These are phyloP conservation scores for Coemansia sp. DNA, from an alignment of 192 early-diverging fungal genomes.

Conservation along the genomic window DNA sequence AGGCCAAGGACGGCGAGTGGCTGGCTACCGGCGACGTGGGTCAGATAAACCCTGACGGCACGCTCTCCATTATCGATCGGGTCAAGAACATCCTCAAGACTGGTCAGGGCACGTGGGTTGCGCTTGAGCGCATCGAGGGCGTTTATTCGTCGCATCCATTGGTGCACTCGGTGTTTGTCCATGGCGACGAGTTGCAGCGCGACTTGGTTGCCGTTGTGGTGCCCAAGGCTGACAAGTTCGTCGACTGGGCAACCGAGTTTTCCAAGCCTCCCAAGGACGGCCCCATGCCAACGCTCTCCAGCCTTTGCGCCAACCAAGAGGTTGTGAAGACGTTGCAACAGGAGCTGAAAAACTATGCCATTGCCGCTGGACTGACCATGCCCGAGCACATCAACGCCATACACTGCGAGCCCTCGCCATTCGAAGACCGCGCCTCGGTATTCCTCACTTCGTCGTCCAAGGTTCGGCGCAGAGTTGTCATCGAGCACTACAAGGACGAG, in stretches of 20 bases:
- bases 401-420: constrained; percentile 63
- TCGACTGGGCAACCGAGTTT: constrained; percentile 58
- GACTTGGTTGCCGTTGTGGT: constrained; percentile 80
- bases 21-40: constrained; percentile 79
- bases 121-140: constrained; percentile 82
- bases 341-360: constrained; percentile 58
- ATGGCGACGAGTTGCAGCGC: constrained; percentile 78
- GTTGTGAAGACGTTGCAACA: constrained; percentile 61
- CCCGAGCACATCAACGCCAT: constrained; percentile 77
- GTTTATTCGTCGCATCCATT: constrained; percentile 65
- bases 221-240: constrained; percentile 65
- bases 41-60: constrained; percentile 61
- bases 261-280: neutral
- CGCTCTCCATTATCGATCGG: constrained; percentile 70
- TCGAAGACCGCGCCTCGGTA: constrained; percentile 63
- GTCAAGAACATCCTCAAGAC: constrained; percentile 77
- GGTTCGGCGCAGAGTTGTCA: constrained; percentile 59
- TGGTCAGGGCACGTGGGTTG: constrained; percentile 79
- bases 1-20: constrained; percentile 76
- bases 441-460: constrained; percentile 87
- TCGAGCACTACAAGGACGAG: constrained; percentile 44
- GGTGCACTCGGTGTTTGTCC: constrained; percentile 79
- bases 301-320: constrained; percentile 51
- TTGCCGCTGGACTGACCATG: constrained; percentile 61
- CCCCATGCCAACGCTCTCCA: constrained; percentile 41